These are phyloP conservation scores for Zygosaccharomyces pseudorouxii DNA, from an alignment of 805 yeast genomes.

Conservation along the genomic window DNA sequence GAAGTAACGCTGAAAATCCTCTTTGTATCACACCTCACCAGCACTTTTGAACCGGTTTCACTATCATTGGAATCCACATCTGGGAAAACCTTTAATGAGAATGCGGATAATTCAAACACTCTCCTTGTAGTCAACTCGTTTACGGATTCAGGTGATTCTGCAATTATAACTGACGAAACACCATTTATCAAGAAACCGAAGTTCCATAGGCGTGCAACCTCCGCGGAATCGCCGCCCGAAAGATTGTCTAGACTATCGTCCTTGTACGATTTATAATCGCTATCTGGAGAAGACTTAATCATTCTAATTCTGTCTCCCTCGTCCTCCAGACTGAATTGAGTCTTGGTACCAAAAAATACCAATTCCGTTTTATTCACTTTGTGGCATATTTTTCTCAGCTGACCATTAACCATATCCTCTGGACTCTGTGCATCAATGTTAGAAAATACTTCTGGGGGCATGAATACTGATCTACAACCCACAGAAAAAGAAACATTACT, in stretches of 20 bases:
- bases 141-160: conserved; percentile 33
- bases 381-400: conserved; percentile 35
- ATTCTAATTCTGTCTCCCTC: conserved; percentile 19
- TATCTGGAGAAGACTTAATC: conserved; percentile 16
- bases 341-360: conserved; percentile 24
- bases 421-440: conserved; percentile 33
- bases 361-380: conserved; percentile 25
- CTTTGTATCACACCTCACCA: conserved; percentile 25
- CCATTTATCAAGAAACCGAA: conserved; percentile 21
- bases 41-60: conserved; percentile 22
- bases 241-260: conserved; percentile 20
- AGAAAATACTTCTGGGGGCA: conserved; percentile 39
- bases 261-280: conserved; percentile 13
- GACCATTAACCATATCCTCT: conserved; percentile 40
- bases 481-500: conserved; percentile 26
- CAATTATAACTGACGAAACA: conserved; percentile 28
- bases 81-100: conserved; percentile 27
- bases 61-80: conserved; percentile 19
- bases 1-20: conserved; percentile 36
- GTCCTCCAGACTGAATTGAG: conserved; percentile 27
- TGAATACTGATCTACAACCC: conserved; percentile 43
- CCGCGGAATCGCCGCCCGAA: conserved; percentile 33
- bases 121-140: conserved; percentile 28
- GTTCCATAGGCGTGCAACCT: conserved; percentile 31
- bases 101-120: conserved; percentile 32